Evolutionary conservation across 2,329 filamentous ascomycete species (phyloP), one percentile per base, ranked within the genome.

Genomic region (Colletotrichum theobromicola): DNA sequence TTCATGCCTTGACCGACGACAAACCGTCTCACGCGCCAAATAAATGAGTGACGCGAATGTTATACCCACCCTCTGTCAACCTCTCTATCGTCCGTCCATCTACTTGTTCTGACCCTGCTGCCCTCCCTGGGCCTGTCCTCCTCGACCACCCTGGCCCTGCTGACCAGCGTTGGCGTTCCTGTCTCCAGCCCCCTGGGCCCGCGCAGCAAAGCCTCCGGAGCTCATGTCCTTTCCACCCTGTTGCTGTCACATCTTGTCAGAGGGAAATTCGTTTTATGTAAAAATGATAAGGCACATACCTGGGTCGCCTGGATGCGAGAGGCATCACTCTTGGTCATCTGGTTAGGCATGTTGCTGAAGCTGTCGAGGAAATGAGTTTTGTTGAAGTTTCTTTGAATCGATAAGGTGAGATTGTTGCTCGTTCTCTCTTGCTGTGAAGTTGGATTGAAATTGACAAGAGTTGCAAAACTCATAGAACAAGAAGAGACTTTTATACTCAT

Each of bases 61-160:
- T 13, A 50, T 10, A 50, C 10, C 37, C n/a, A 18, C 4, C 35
- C 10, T 8, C 16, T 4, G 16, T 30, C 55, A 4, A 12, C 16
- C 30, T 34, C 30, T 5, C n/a, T 18, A 12, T 4, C n/a, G 0
- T 3, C 6, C 9, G 55, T 7, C 53, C 30, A 2, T 30, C 53
- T 60, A 70, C 72, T 74, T 70, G 37, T 71, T 61, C 66, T 69
- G 42, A 8, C 69, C 69, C 62, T 72, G 62, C 7, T 63, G 50
- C 13, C 63, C 60, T 24, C 34, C 42, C n/a, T 70, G 57, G 3
- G 15, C 15, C 15, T 73, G 70, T 46, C 67, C 63, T 12, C 55
- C 35, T 58, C 32, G 34, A 3, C 67, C 58, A 37, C 35, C 13
- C 10, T 21, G 26, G 4, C 53, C 53, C 35, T 71, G 69, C 28